Evolutionary conservation across 371 early-diverging fungal species (phyloP).

Genomic region (Choanephora cucurbitarum): DNA sequence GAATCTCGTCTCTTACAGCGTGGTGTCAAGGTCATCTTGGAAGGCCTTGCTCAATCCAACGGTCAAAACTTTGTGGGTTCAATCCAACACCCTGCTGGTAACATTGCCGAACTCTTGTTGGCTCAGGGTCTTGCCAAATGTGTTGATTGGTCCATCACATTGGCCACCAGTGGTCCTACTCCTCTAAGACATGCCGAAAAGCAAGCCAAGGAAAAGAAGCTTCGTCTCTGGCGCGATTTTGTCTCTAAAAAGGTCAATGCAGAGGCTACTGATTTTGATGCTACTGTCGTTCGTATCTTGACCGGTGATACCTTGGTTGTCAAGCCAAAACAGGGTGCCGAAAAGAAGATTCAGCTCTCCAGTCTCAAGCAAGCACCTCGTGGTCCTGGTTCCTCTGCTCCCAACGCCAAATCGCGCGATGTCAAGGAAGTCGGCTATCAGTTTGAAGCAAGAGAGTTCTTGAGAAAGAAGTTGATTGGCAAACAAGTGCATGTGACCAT

Average conservation of each 20-base stretch:
- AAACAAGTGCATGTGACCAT: conserved; percentile 78
- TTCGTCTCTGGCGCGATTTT: conserved; percentile 82
- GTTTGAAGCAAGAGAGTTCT: conserved; percentile 85
- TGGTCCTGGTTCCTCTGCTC: conserved; percentile 43
- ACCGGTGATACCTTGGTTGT: conserved; percentile 84
- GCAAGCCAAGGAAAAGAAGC: conserved; percentile 69
- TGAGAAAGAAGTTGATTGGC: conserved; percentile 87
- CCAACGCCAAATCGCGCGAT: conserved; percentile 67
- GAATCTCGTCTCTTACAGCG: conserved; percentile 90
- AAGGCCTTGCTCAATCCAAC: conserved; percentile 62
- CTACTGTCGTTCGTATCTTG: conserved; percentile 68
- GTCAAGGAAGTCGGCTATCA: conserved; percentile 82
- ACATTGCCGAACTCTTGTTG: conserved; percentile 89
- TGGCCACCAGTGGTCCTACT: conserved; percentile 76
- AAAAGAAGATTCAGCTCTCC: conserved; percentile 81
- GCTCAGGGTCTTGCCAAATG: conserved; percentile 84
- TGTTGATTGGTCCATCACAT: conserved; percentile 84
- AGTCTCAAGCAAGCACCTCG: conserved; percentile 78
- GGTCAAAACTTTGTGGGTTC: conserved; percentile 75
- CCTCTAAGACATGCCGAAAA: conserved; percentile 81
- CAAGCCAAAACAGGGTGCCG: conserved; percentile 56
- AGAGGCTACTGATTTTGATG: conserved; percentile 59
- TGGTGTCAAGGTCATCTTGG: conserved; percentile 85
- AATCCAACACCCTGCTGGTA: conserved; percentile 85
- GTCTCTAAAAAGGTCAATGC: conserved; percentile 42